Percentiles rank a stretch among this genome's conserved stretches.
These are phyloP conservation scores for Fonsecaea multimorphosa DNA, from an alignment of 2,329 filamentous ascomycete species.

Conservation along the genomic window DNA sequence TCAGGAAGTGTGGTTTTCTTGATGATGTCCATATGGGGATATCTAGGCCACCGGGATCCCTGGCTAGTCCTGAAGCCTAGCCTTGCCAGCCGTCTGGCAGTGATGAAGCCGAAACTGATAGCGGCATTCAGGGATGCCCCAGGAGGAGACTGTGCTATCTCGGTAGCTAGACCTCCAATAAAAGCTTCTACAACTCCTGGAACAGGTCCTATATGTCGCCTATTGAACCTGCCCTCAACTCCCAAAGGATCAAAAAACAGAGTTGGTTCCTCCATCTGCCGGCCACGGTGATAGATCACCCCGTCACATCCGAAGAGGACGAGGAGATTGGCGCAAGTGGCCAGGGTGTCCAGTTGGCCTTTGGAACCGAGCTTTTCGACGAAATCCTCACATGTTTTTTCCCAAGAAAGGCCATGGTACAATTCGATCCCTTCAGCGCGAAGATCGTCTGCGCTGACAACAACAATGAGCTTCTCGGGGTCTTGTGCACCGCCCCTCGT, in stretches of 20 bases:
- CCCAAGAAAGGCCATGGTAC: slow-evolving; percentile 11
- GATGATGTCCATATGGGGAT: neutral
- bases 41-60: too few species aligned
- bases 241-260: slow-evolving; percentile 9
- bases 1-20: neutral
- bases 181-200: slow-evolving; percentile 7
- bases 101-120: neutral
- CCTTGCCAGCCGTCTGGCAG: slow-evolving; percentile 3
- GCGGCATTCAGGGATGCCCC: neutral
- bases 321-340: slow-evolving; percentile 9
- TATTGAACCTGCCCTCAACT: neutral
- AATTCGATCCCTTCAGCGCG: slow-evolving; percentile 7
- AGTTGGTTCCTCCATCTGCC: neutral
- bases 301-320: slow-evolving; percentile 6
- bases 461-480: slow-evolving; percentile 3
- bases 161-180: neutral
- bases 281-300: slow-evolving; percentile 8
- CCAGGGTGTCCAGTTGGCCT: slow-evolving; percentile 3
- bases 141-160: neutral
- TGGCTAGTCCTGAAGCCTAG: neutral
- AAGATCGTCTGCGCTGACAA: slow-evolving; percentile 4
- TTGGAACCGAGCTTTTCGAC: slow-evolving; percentile 8
- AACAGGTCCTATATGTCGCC: neutral
- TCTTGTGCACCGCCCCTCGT: neutral
- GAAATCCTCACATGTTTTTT: slow-evolving; percentile 13